Percentiles rank a stretch among this genome's conserved stretches.
Evolutionary conservation across 352 stramenopile genomes (phyloP).

Genomic region (Lagenidium giganteum): DNA sequence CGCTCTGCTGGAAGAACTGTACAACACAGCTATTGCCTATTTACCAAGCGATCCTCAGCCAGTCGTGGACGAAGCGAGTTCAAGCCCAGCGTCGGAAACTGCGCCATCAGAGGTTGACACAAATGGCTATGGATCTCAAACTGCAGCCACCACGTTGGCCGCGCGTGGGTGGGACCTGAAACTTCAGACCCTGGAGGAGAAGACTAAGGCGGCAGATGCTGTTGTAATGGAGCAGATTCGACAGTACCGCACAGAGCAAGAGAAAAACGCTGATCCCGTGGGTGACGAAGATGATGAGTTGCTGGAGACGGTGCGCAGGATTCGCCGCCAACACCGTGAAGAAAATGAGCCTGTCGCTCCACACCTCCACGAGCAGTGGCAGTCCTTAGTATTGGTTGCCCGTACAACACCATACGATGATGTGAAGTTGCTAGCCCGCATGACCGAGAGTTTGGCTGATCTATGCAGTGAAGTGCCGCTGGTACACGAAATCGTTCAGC

Average conservation of each 20-base stretch:
- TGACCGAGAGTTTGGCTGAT: conserved; percentile 5
- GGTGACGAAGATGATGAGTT: conserved; percentile 19
- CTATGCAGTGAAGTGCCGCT: conserved; percentile 17
- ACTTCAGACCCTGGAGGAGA: conserved; percentile 6
- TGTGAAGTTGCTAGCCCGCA: background rate
- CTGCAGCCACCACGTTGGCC: background rate
- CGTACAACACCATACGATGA: conserved; percentile 11
- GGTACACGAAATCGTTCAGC: conserved; percentile 15
- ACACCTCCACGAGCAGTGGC: conserved; percentile 15
- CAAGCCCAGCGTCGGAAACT: background rate
- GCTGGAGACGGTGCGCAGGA: conserved; percentile 16
- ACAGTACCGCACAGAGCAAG: conserved; percentile 4
- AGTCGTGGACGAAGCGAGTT: background rate
- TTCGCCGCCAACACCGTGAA: conserved; percentile 10
- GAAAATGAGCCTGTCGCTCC: conserved; percentile 7
- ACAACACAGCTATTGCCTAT: background rate
- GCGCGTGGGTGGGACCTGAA: conserved; percentile 8
- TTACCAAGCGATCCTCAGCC: too few relatives aligned
- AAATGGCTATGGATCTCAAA: background rate
- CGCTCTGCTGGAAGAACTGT: conserved; percentile 3
- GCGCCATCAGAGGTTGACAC: too few relatives aligned
- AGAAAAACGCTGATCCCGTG: conserved; percentile 3
- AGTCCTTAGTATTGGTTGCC: conserved; percentile 2
- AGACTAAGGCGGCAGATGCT: conserved; percentile 8
- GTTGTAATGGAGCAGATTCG: background rate